Evolutionary conservation across 139 green algal genomes (phyloP).

Genomic region (Desmodesmus armatus): DNA sequence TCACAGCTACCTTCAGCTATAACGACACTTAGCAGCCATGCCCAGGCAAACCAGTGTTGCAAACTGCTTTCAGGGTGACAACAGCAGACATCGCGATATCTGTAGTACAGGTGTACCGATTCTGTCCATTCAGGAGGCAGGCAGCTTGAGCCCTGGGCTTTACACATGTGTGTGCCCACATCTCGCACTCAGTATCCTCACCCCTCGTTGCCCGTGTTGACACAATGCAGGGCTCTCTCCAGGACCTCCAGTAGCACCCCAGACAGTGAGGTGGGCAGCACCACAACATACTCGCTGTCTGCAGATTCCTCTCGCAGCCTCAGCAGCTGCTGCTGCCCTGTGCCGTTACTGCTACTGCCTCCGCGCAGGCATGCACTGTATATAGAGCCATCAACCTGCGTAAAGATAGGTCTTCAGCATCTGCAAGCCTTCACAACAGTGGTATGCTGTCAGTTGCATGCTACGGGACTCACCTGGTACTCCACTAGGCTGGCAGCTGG

Average conservation of each 20-base stretch:
- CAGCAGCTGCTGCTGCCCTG: background rate
- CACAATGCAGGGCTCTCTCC: background rate
- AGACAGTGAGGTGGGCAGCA: conserved; percentile 11
- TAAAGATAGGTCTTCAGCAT: too few relatives aligned
- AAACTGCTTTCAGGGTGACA: too few relatives aligned
- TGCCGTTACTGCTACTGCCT: background rate
- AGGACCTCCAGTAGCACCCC: conserved; percentile 2
- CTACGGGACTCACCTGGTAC: too few relatives aligned
- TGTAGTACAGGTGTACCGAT: background rate
- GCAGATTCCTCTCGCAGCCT: conserved; percentile 20
- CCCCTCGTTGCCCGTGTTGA: background rate
- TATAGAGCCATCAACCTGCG: too few relatives aligned
- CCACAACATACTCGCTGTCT: conserved; percentile 17
- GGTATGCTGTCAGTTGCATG: too few relatives aligned
- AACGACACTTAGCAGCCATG: too few relatives aligned
- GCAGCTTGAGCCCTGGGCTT: background rate
- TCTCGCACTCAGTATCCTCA: background rate
- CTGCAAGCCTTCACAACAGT: too few relatives aligned
- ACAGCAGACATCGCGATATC: too few relatives aligned
- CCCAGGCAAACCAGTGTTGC: too few relatives aligned
- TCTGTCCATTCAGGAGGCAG: background rate
- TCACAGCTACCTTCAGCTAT: background rate
- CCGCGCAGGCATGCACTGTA: too few relatives aligned
- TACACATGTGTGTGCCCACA: background rate
- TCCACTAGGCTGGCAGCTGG: too few relatives aligned